Conservation (phyloP, 768 basidiomycete genomes). For the Lentinula aciculospora region DNA sequence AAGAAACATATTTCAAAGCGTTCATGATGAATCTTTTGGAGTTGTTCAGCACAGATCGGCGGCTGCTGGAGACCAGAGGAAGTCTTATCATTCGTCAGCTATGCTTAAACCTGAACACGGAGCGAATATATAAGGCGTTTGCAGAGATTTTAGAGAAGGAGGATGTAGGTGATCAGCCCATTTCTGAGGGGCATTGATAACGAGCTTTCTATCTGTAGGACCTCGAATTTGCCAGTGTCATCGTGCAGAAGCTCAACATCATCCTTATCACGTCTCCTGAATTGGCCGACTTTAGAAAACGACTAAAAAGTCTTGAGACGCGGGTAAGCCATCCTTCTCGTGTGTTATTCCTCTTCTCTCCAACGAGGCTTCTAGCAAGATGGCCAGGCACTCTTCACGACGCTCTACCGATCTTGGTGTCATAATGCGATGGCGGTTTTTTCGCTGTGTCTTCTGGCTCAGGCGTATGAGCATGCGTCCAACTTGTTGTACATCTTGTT, state of each 20-base stretch:
- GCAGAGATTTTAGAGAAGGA: constrained; percentile 98
- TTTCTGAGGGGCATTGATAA: not conserved
- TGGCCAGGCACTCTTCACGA: constrained; percentile 91
- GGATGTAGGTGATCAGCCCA: constrained; percentile 54
- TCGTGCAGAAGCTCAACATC: constrained; percentile 95
- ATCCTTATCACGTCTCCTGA: constrained; percentile 97
- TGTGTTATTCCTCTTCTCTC: not conserved
- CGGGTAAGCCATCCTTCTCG: constrained; percentile 47
- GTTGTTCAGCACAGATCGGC: constrained; percentile 90
- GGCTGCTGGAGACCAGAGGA: constrained; percentile 85
- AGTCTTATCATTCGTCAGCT: constrained; percentile 95
- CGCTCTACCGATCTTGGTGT: constrained; percentile 95
- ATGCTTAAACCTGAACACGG: constrained; percentile 90
- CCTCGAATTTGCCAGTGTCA: constrained; percentile 94
- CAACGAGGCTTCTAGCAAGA: constrained; percentile 60
- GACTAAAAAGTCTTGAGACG: constrained; percentile 89
- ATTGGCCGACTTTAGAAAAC: constrained; percentile 88
- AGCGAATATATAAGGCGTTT: constrained; percentile 91
- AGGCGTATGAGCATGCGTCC: constrained; percentile 98
- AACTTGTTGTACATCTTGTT: constrained; percentile 95
- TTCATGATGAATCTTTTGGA: constrained; percentile 96
- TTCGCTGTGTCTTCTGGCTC: constrained; percentile 91
- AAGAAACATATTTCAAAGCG: constrained; percentile 90
- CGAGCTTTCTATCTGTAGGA: constrained; percentile 46
- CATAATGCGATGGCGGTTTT: constrained; percentile 97